Evolutionary conservation across 106 monocot species (phyloP), one percentile per base, ranked within the genome.

Genomic region (Dendrobium chrysotoxum): DNA sequence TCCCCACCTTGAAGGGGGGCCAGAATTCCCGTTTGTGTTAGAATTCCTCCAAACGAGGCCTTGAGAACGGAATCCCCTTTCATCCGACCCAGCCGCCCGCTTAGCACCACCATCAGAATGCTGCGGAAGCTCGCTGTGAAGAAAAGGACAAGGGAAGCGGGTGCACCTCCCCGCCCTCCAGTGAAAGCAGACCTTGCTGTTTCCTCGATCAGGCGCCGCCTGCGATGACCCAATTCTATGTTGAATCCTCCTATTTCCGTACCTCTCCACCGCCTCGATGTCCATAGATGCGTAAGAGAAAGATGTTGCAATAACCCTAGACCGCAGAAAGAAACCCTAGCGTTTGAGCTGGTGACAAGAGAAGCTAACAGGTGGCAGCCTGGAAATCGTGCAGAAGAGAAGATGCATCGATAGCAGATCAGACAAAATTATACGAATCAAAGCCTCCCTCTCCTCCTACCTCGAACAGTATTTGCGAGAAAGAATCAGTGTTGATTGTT

Each of bases 31-130:
- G 41, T 53, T 55, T 7, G 58, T 12, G 75, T 76, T 84, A 64
- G 87, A 87, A 81, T 84, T 87, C 44, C 75, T 76, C 90, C 90
- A 90, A 7, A 85, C 83, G 55, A 80, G 50, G 41, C 79, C 84
- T 77, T 77, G 79, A 44, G 66, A 75, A 4, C 67, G 78, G 9
- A 76, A 76, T 46, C 76, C 76, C 76, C 76, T 76, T 21, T 76
- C 46, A 47, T 76, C 76, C n/a, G 20, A 12, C 17, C 2, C 26
- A 40, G 47, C 46, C 17, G 28, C 76, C 12, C 76, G 38, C 28
- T 76, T 76, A 2, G 76, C 9, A 50, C 40, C 40, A 2, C 54
- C 78, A 1, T 50, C 74, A 20, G 75, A 1, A 70, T 74, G 45
- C 50, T 28, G 16, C n/a, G 70, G 50, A 40, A 35, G 79, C 53